Percentiles rank a stretch among this genome's conserved stretches.
Conservation (phyloP, 441 rosid genomes). For the Dalechampia spathulata region DNA sequence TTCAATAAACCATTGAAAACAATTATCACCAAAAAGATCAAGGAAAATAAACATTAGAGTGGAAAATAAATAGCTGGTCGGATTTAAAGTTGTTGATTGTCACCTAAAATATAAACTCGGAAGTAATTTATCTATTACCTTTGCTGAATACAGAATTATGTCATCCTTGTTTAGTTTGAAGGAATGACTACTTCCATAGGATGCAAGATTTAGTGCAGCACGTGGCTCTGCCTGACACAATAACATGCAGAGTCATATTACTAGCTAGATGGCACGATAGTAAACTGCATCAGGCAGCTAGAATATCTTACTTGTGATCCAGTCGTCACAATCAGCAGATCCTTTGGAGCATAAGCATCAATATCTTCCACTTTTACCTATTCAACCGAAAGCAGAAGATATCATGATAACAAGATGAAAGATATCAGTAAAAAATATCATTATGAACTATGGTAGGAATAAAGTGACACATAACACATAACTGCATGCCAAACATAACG, state of each 20-base stretch:
- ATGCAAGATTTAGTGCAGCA: constrained; percentile 93
- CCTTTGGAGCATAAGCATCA: constrained; percentile 90
- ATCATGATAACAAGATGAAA: constrained; percentile 7
- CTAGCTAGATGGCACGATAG: constrained; percentile 16
- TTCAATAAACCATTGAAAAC: constrained; percentile 1
- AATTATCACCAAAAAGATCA: not conserved
- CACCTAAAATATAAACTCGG: no score
- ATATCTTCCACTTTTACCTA: constrained; percentile 94
- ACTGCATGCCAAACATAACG: not conserved
- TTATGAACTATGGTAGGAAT: not conserved
- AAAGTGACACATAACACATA: not conserved
- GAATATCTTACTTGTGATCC: constrained; percentile 84
- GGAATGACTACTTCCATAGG: constrained; percentile 84
- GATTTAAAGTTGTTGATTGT: not conserved
- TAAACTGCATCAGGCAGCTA: constrained; percentile 8
- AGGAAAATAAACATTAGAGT: not conserved
- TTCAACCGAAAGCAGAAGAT: constrained; percentile 12
- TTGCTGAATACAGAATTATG: constrained; percentile 81
- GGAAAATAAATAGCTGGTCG: not conserved
- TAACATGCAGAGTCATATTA: constrained; percentile 20
- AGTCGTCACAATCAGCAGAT: constrained; percentile 88
- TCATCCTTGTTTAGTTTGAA: constrained; percentile 85
- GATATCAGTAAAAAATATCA: no score
- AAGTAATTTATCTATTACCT: constrained; percentile 48
- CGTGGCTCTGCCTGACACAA: constrained; percentile 96